Conservation (phyloP, 1,284 basidiomycete species). For the Ustilago bromivora region DNA sequence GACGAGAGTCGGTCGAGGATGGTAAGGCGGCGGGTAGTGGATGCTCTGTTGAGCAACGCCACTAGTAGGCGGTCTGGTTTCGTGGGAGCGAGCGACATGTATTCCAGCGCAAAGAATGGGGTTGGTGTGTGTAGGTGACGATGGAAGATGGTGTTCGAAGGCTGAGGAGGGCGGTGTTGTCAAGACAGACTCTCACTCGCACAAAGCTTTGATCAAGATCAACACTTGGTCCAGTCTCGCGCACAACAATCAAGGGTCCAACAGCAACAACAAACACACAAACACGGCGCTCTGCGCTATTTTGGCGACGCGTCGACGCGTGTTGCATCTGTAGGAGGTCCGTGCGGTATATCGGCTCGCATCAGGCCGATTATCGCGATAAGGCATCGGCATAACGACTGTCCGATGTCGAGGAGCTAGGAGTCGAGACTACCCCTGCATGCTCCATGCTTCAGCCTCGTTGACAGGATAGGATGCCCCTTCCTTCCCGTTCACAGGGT, state of each 20-base stretch:
- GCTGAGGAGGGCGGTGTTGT: not conserved
- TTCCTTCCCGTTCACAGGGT: too few relatives aligned
- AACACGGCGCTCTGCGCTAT: not conserved
- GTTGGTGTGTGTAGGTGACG: not conserved
- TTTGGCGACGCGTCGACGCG: constrained; percentile 8
- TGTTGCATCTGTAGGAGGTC: not conserved
- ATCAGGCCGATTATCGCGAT: too few relatives aligned
- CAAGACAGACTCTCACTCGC: not conserved
- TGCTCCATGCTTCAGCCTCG: too few relatives aligned
- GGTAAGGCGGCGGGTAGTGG: constrained; percentile 20
- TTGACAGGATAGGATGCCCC: too few relatives aligned
- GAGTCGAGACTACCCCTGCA: too few relatives aligned
- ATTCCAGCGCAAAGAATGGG: not conserved
- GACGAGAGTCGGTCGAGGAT: constrained; percentile 20
- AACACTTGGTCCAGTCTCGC: not conserved
- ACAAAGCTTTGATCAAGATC: constrained; percentile 1
- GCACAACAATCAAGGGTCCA: constrained; percentile 22
- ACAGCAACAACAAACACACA: constrained; percentile 12
- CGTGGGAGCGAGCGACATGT: not conserved
- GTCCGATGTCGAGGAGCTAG: too few relatives aligned
- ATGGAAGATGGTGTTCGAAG: constrained; percentile 4
- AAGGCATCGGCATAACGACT: too few relatives aligned
- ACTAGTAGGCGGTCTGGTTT: constrained; percentile 10
- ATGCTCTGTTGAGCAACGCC: constrained; percentile 34
- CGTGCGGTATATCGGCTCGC: too few relatives aligned